phyloP scores from a whole-genome alignment of 1,284 basidiomycete genomes.

The Puccinia coronata region DNA sequence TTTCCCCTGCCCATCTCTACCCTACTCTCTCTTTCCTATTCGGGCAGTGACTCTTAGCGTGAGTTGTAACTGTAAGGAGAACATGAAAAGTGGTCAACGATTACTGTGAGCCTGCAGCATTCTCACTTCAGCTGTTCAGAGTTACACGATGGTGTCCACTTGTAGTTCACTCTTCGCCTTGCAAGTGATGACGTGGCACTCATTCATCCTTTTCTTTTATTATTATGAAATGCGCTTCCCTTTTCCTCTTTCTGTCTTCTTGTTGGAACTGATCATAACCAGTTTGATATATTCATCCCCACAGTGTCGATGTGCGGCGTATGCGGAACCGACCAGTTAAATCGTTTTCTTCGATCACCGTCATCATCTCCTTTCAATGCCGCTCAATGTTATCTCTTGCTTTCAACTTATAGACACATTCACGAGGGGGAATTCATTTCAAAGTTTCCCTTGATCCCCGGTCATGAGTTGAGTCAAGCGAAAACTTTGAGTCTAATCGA shows the following conservation, averaged over 20 bases:
- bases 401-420: constrained; percentile 64
- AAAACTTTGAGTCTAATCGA: background rate
- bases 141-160: no score
- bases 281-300: background rate
- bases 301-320: constrained; percentile 47
- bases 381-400: background rate
- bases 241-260: background rate
- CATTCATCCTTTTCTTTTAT: no score
- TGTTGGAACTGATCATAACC: background rate
- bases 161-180: no score
- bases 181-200: no score
- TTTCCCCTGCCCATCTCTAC: background rate
- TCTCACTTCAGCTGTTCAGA: background rate
- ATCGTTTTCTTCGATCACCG: background rate
- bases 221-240: background rate
- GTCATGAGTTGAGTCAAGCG: constrained; percentile 66
- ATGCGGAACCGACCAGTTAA: constrained; percentile 45
- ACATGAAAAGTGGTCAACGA: background rate
- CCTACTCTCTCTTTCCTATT: background rate
- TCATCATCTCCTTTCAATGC: background rate
- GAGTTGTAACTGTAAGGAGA: background rate
- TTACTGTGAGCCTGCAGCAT: background rate
- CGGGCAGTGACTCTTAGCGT: no score
- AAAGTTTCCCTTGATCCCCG: constrained; percentile 73
- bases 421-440: constrained; percentile 76